Base-by-base conservation (phyloP, 2,329 filamentous ascomycete genomes). In the Pseudomassariella vexata region DNA sequence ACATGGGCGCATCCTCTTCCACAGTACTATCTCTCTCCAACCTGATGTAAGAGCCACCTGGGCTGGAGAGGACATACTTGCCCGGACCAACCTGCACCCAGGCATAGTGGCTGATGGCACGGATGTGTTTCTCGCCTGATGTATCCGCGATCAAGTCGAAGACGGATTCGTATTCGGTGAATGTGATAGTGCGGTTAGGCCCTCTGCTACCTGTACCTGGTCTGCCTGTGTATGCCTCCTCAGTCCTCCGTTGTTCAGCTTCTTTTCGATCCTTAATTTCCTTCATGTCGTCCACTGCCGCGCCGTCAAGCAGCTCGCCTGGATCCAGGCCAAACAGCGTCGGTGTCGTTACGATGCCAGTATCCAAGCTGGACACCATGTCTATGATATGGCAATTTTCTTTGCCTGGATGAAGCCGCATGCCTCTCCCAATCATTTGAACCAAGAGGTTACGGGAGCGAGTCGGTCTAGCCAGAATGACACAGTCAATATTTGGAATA, bases 401-500 rank as follows among this genome's bases (percentile, higher is more conserved):
- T 58, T 98, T 98, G 9, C 75, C 83, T 1, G 79, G 68, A 53
- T 86, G 73, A 23, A 95, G 63, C 24, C 92, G 78, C 77, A 98
- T 85, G 5, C 92, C 92, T 47, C 92, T 76, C 1, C 92, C 92
- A 40, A 98, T 95, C 92, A 98, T 98, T 59, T 98, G 92, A 1
- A 96, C 79, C 2, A 98, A 74, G 3, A 98, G 65, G 47, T 95
- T 96, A n/a, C 85, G 79, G 11, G 92, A 96, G 45, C 82, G 80
- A 2, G 92, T 98, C 1, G 92, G 92, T 16, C 92, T 70, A 4
- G 84, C 88, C 7, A 98, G 70, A 7, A 98, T 54, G 16, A 98
- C 76, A 52, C 92, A 96, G 62, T 98, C 92, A 44, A 98, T 85
- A 53, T 94, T 95, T 5, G 94, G 92, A 19, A 98, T 95, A 50